Conservation (phyloP, 192 early-diverging fungal genomes). For the Glomus cerebriforme region DNA sequence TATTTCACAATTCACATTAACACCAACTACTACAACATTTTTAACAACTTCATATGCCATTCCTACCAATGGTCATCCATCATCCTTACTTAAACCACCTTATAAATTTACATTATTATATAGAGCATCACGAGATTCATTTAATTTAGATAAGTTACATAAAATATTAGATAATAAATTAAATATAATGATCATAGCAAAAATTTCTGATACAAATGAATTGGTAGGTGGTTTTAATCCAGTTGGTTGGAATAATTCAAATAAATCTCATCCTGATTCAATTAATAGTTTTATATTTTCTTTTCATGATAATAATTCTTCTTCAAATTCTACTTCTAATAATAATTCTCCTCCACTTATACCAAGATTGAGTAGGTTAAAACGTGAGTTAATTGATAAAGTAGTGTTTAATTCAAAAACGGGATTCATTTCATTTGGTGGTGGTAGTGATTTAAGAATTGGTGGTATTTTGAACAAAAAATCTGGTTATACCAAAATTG, state of each 20-base stretch:
- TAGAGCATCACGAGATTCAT: slow-evolving; percentile 7
- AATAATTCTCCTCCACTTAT: not conserved
- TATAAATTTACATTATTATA: slow-evolving; percentile 20
- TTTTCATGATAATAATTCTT: not conserved
- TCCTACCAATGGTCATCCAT: not conserved
- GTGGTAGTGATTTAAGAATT: slow-evolving; percentile 8
- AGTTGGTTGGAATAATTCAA: not conserved
- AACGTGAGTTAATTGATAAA: not conserved
- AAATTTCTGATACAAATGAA: not conserved
- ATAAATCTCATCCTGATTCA: not conserved
- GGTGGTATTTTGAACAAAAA: not conserved
- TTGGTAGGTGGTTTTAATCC: slow-evolving; percentile 30
- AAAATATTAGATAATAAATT: not conserved
- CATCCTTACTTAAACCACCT: not conserved
- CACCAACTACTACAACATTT: not conserved
- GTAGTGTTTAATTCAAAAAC: not conserved
- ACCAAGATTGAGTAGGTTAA: slow-evolving; percentile 8
- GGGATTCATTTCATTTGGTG: not conserved
- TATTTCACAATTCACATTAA: not conserved
- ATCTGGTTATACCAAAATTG: not conserved
- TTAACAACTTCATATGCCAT: not conserved
- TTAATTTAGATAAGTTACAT: not conserved
- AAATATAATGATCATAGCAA: not conserved
- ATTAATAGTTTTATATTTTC: not conserved
- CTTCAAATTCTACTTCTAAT: not conserved